These are phyloP conservation scores for Candida pseudoglaebosa DNA, from an alignment of 805 yeast genomes.

Conservation along the genomic window DNA sequence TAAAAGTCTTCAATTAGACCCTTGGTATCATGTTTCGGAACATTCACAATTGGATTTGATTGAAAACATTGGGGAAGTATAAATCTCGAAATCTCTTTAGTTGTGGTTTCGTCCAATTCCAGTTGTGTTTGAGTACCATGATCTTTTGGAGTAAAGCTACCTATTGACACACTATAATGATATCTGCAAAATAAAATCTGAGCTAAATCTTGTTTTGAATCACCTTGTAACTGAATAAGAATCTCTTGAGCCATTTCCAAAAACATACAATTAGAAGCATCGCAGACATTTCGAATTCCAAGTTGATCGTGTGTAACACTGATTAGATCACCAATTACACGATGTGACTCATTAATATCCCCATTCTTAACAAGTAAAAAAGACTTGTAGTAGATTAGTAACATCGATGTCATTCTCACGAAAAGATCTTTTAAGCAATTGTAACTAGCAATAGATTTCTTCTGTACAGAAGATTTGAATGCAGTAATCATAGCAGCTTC, in stretches of 20 bases:
- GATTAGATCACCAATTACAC: constrained; percentile 37
- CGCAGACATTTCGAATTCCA: constrained; percentile 70
- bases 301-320: constrained; percentile 67
- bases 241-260: constrained; percentile 56
- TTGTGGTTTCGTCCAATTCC: constrained; percentile 24
- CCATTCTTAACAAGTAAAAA: background rate
- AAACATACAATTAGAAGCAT: constrained; percentile 56
- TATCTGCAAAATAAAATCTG: constrained; percentile 79
- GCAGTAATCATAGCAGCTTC: constrained; percentile 41
- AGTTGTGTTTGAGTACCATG: constrained; percentile 46
- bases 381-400: constrained; percentile 32
- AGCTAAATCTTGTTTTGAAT: constrained; percentile 59
- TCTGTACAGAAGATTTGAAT: constrained; percentile 37
- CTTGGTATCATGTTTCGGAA: constrained; percentile 70
- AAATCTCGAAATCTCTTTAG: constrained; percentile 40
- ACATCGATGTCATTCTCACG: constrained; percentile 31
- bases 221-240: constrained; percentile 36
- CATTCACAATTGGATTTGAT: constrained; percentile 54
- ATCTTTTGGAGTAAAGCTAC: constrained; percentile 58
- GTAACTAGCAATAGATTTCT: constrained; percentile 41
- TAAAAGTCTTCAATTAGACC: constrained; percentile 65
- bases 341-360: background rate
- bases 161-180: constrained; percentile 60
- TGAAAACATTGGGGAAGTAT: constrained; percentile 53
- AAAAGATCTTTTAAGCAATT: constrained; percentile 44